Percentiles rank a stretch among this genome's conserved stretches.
Conservation (phyloP, 2,329 filamentous ascomycete species). For the Pestalotiopsis sp. region DNA sequence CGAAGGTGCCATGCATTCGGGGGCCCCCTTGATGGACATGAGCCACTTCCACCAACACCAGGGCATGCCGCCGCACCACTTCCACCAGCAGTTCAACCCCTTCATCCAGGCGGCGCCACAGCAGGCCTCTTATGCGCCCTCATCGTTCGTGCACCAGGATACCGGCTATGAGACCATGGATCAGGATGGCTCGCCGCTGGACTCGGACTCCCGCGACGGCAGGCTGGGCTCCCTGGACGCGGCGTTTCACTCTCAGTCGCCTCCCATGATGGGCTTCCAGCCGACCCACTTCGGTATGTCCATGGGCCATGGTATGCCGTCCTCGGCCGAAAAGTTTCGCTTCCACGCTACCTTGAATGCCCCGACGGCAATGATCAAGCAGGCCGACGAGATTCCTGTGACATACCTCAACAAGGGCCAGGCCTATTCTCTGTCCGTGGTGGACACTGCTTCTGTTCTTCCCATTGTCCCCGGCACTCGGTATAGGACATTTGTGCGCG, state of each 20-base stretch:
- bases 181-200: slow-evolving; percentile 69
- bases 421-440: slow-evolving; percentile 82
- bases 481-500: slow-evolving; percentile 89
- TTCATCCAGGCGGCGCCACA: slow-evolving; percentile 64
- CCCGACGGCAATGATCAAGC: slow-evolving; percentile 93
- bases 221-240: slow-evolving; percentile 58
- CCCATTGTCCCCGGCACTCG: slow-evolving; percentile 61
- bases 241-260: slow-evolving; percentile 61
- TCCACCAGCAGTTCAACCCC: slow-evolving; percentile 64
- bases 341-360: slow-evolving; percentile 90
- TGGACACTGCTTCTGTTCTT: slow-evolving; percentile 70
- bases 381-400: slow-evolving; percentile 87
- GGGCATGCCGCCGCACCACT: slow-evolving; percentile 56
- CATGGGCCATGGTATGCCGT: slow-evolving; percentile 47
- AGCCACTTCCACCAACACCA: slow-evolving; percentile 60
- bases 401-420: slow-evolving; percentile 98
- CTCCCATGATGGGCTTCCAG: slow-evolving; percentile 60
- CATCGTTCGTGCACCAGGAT: slow-evolving; percentile 78
- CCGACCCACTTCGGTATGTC: slow-evolving; percentile 48
- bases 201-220: slow-evolving; percentile 50
- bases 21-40: slow-evolving; percentile 62
- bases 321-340: slow-evolving; percentile 72
- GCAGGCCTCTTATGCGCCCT: slow-evolving; percentile 68
- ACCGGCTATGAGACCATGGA: slow-evolving; percentile 79
- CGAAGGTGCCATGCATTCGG: slow-evolving; percentile 62